Conservation (phyloP, 805 yeast species). For the Kodamaea neixiangensis region DNA sequence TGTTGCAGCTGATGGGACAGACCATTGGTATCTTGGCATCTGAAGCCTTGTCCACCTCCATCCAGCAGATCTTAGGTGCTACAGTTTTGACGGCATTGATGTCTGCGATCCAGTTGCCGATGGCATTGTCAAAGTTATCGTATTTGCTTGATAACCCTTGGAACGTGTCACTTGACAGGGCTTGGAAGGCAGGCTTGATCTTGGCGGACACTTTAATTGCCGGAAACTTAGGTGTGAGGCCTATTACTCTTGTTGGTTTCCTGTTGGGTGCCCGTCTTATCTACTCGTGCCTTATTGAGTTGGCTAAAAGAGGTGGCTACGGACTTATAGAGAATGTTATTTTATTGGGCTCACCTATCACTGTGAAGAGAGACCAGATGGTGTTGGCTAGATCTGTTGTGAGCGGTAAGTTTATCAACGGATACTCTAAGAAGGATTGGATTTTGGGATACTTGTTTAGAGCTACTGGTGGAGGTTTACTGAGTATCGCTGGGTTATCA, state of each 20-base stretch:
- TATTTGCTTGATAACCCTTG: constrained; percentile 94
- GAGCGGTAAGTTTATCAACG: constrained; percentile 86
- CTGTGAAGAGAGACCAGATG: constrained; percentile 74
- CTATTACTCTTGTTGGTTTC: constrained; percentile 90
- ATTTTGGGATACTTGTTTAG: constrained; percentile 90
- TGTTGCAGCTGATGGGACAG: constrained; percentile 94
- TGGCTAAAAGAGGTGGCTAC: constrained; percentile 80
- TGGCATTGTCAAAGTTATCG: constrained; percentile 85
- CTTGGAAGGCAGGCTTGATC: constrained; percentile 93
- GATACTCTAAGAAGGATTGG: constrained; percentile 93
- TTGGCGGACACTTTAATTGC: constrained; percentile 88
- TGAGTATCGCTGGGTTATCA: constrained; percentile 88
- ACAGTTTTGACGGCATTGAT: constrained; percentile 86
- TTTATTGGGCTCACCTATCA: constrained; percentile 85
- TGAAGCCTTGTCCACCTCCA: constrained; percentile 88
- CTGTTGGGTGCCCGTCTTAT: constrained; percentile 92
- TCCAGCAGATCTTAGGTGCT: constrained; percentile 93
- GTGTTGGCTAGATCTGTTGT: constrained; percentile 81
- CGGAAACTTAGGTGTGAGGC: constrained; percentile 88
- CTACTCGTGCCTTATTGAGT: constrained; percentile 82
- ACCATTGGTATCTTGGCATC: constrained; percentile 91
- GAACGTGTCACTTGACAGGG: constrained; percentile 95
- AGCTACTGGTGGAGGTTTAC: constrained; percentile 93
- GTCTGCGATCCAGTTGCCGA: constrained; percentile 91
- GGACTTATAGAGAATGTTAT: constrained; percentile 90